Conservation (phyloP, 2,329 filamentous ascomycete genomes). For the Talaromyces sp. region DNA sequence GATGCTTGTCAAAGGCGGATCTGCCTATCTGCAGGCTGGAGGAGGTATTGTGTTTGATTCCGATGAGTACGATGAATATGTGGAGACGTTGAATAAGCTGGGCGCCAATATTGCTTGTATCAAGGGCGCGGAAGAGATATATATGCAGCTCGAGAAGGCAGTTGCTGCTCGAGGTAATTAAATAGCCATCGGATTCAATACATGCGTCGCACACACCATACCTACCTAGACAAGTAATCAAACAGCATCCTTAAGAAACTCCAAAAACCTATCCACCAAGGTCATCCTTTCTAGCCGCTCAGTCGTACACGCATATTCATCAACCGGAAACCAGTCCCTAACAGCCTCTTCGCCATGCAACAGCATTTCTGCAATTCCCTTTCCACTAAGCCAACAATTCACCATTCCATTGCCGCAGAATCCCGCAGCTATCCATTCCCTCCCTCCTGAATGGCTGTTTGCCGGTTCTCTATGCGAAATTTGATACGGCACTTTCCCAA, state of each 20-base stretch:
- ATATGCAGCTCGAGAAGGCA: conserved; percentile 45
- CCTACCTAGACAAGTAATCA: neutral
- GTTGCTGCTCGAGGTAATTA: conserved; percentile 9
- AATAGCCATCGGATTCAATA: neutral
- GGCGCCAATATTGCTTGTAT: conserved; percentile 87
- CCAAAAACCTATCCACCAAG: conserved; percentile 15
- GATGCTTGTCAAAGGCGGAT: conserved; percentile 87
- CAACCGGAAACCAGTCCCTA: conserved; percentile 26
- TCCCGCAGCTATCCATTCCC: conserved; percentile 54
- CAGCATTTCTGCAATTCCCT: conserved; percentile 29
- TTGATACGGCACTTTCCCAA: conserved; percentile 47
- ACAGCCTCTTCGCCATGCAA: conserved; percentile 25
- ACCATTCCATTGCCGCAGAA: conserved; percentile 67
- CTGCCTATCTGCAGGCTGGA: conserved; percentile 82
- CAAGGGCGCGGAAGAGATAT: conserved; percentile 71
- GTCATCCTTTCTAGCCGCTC: conserved; percentile 14
- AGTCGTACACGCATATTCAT: conserved; percentile 17
- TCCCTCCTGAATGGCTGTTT: conserved; percentile 18
- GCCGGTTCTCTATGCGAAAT: conserved; percentile 33
- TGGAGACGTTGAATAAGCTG: conserved; percentile 96
- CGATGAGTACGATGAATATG: conserved; percentile 84
- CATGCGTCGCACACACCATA: neutral
- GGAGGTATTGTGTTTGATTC: conserved; percentile 95
- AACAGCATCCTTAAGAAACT: conserved; percentile 6
- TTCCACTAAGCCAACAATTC: conserved; percentile 46